Base-by-base conservation (phyloP, 352 stramenopile genomes). In the Phytophthora uliginosa region DNA sequence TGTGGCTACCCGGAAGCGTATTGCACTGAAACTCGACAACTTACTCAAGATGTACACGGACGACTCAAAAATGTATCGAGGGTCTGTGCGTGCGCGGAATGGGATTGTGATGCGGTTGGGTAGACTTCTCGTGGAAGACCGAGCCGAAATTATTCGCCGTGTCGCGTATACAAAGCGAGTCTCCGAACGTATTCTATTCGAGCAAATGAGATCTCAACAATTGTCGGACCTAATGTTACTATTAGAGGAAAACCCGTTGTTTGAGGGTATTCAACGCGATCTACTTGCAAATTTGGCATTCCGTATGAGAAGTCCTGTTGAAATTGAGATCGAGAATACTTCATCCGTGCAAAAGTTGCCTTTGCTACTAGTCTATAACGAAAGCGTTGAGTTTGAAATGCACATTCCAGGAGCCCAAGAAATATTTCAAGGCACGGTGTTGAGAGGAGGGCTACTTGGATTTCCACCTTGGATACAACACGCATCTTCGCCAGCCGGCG, bases 111-210 rank as follows among this genome's bases (percentile, higher is more conserved):
- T 68, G 22, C 47, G 73, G 17, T 33, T 70, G 17, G 64, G 68
- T 5, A 71, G 76, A 22, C 51, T 81, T 36, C 54, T 81, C 1
- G 51, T 81, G 15, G 76, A 83, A 34, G 73, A 81, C 53, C 76
- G 73, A n/a, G 76, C 73, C 15, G 76, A 83, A 24, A 59, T 74
- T 17, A 66, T 81, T 52, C 76, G 76, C 33, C 76, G 73, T 20
- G 73, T 77, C 5, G 64, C 73, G 1, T 83, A 74, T 55, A 68
- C 60, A 4, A 83, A 74, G 9, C 52, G 63, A 5, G 38, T 71
- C 20, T 42, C 59, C 2, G 73, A 81, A 13, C 36, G 59, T 9
- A 18, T 20, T 17, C 34, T 79, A 10, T 74, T 77, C n/a, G 51
- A 70, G 9, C 22, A 56, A 22, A 64, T 67, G 33, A 51, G 33